Base-by-base conservation (phyloP, 129 eudicot species). In the Gnaphalium uliginosum region DNA sequence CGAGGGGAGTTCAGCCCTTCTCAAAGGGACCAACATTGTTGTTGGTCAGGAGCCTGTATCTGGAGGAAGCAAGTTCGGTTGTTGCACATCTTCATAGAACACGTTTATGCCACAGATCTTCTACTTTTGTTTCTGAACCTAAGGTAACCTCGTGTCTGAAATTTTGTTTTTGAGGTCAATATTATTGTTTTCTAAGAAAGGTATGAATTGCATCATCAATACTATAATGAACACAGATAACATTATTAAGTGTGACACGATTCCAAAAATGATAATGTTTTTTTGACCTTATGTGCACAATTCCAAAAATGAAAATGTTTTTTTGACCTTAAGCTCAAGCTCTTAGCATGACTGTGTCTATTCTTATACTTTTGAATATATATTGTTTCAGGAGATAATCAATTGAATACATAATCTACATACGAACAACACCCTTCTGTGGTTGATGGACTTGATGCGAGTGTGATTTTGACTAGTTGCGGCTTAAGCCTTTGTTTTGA, bases 11-110 rank as follows among this genome's bases (percentile, higher is more conserved):
- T 77, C 88, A 2, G 71, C 97, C 10, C 90, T 89, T 46, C 91
- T 92, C 4, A 89, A 83, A 68, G 97, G 97, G 72, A 89, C 87
- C 4, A 71, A 85, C 76, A 87, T 92, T 69, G 74, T 76, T 66
- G 89, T 92, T 66, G 85, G 89, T 21, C 88, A 78, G 50, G 92
- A 85, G 60, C 85, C 81, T 7, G 73, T 82, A 27, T 61, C 90
- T 18, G 85, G 68, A 13, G 83, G 68, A 18, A 78, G 81, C 76
- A 87, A 82, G 74, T 80, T 74, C 60, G 57, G 89, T 50, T 92
- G 97, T 62, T 92, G 97, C 58, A 41, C 82, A 24, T 83, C 92
- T 19, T 86, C 79, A 62, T 86, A 85, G 83, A 54, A 70, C 69
- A 19, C 37, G 8, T 56, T 26, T 71, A 51, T 25, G 50, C 19